Base-by-base conservation (phyloP, 305 asterid species). In the Plantago coronopus region DNA sequence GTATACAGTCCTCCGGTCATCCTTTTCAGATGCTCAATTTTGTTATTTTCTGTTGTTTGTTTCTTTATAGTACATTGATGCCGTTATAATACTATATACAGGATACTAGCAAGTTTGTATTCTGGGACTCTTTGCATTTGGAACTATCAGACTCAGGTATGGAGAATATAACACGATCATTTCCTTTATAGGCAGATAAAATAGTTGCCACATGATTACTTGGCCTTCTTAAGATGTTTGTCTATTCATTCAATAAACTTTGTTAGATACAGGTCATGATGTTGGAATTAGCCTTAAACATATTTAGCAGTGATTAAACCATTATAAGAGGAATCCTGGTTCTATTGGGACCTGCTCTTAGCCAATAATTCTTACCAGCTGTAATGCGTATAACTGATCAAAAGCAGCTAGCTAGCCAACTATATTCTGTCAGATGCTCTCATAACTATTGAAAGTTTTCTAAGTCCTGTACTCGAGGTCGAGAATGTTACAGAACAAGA, bases 131-230 rank as follows among this genome's bases (percentile, higher is more conserved):
- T 89, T 62, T 85, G 90, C 81, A 87, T 89, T 54, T 87, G 93
- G 95, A 87, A 89, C 79, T 87, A 87, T 75, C 97, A 87, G 79
- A 81, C 81, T 38, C 97, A 89, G 97, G 95, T 89, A 78, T 50
- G 65, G 51, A 48, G 67, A 59, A 46, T 61, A 68, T 57, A 71
- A 48, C 37, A 44, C n/a, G 15, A 38, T 70, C 27, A 54, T 44
- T 64, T 50, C 40, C 48, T 34, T 56, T 47, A 60, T 62, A 16
- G 18, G 58, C 34, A 46, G 38, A 38, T 47, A 49, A 16, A 61
- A 38, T 44, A 43, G 48, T 45, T 68, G 62, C 62, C 25, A 21
- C 38, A 38, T 34, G 51, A 66, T 42, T 64, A 16, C 61, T 45
- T 50, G 23, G 21, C 10, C 29, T 20, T 49, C 25, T 1, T 21